Evolutionary conservation across 148 eudicot genomes (phyloP).

Genomic region (Fagopyrum esculentum): DNA sequence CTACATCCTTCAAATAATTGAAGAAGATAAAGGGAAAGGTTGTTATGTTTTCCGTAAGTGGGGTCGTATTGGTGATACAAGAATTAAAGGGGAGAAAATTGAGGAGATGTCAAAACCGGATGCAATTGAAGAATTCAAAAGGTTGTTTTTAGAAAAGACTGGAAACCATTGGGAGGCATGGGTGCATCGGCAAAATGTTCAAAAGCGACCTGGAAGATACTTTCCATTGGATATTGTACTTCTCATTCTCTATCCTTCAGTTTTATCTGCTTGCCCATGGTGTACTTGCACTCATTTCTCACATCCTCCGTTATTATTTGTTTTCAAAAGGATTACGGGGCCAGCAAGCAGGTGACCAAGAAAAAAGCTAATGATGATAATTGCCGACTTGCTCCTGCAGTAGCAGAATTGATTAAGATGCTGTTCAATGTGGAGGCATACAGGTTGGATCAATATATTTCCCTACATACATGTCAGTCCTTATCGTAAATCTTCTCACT

Average conservation of each 20-base stretch:
- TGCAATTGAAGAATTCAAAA: conserved; percentile 69
- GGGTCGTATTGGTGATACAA: conserved; percentile 92
- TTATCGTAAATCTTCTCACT: conserved; percentile 1
- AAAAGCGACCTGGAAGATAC: conserved; percentile 80
- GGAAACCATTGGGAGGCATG: conserved; percentile 95
- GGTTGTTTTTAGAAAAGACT: conserved; percentile 83
- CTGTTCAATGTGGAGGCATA: conserved; percentile 95
- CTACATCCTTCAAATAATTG: conserved; percentile 90
- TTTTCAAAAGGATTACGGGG: conserved; percentile 82
- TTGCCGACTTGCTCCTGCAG: conserved; percentile 64
- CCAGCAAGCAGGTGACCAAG: conserved; percentile 59
- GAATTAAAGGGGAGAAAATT: conserved; percentile 65
- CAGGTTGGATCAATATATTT: conserved; percentile 35
- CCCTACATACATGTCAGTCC: neutral
- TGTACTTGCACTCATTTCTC: neutral
- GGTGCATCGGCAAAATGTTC: conserved; percentile 59
- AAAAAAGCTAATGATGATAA: conserved; percentile 38
- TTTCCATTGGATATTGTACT: conserved; percentile 91
- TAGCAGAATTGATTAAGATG: conserved; percentile 86
- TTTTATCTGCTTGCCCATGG: neutral
- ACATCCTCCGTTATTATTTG: neutral
- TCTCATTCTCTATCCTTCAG: conserved; percentile 10
- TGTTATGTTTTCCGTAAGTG: conserved; percentile 94
- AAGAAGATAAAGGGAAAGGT: conserved; percentile 83
- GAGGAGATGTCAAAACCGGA: conserved; percentile 64